phyloP scores from a whole-genome alignment of 2,329 filamentous ascomycete genomes.

The Fusarium dlaminii region DNA sequence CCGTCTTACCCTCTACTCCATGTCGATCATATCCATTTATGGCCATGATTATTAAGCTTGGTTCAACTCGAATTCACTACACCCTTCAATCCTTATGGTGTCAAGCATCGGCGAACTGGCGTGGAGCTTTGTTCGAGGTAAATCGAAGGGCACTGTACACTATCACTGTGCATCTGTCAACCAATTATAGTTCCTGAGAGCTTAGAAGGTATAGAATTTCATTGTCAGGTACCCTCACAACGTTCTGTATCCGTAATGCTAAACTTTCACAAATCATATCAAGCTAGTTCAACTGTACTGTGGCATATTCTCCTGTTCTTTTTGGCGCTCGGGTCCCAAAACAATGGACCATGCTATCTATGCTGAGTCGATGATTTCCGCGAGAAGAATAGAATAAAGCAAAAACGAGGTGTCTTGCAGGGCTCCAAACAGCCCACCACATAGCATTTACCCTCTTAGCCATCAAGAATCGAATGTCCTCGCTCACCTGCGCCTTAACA shows the following conservation, averaged over 20 bases:
- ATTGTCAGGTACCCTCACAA: not conserved
- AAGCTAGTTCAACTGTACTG: not conserved
- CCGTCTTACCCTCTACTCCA: constrained; percentile 4
- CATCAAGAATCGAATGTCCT: constrained; percentile 24
- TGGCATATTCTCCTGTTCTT: constrained; percentile 4
- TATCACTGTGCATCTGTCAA: not conserved
- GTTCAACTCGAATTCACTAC: constrained; percentile 7
- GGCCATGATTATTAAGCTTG: constrained; percentile 16
- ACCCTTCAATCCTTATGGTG: constrained; percentile 6
- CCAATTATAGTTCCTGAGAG: not conserved
- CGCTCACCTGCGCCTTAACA: constrained; percentile 8
- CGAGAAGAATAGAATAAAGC: constrained; percentile 5
- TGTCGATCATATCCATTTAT: constrained; percentile 22
- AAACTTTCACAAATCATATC: not conserved
- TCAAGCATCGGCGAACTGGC: constrained; percentile 18
- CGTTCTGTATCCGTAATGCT: not conserved
- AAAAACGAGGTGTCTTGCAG: constrained; percentile 35
- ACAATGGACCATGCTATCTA: constrained; percentile 20
- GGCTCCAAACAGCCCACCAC: constrained; percentile 21
- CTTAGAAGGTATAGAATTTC: not conserved
- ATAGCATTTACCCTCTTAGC: constrained; percentile 8
- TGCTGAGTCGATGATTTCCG: constrained; percentile 13
- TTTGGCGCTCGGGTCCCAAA: constrained; percentile 1
- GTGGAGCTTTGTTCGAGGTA: not conserved
- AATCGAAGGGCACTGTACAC: not conserved